A percentile compares a stretch with the other conserved stretches of the same genome.
Evolutionary conservation across 352 stramenopile genomes (phyloP).

Genomic region (Thalassiosira hispida): DNA sequence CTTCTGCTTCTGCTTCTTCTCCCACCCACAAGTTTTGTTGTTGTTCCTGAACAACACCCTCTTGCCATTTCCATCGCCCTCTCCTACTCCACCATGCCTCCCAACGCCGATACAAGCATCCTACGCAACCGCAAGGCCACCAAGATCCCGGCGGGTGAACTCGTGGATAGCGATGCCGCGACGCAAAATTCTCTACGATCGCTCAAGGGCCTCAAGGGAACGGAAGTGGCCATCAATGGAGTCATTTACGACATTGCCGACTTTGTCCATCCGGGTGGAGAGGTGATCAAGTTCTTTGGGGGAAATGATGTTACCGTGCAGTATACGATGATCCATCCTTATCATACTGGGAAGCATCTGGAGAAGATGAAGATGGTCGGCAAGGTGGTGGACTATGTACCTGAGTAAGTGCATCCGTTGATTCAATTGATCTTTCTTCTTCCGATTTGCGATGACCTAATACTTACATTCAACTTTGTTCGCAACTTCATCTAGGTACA

Average conservation of each 20-base stretch:
- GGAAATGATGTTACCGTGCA: constrained; percentile 85
- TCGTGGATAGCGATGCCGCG: constrained; percentile 6
- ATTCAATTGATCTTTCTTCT: constrained; percentile 16
- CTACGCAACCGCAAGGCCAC: constrained; percentile 25
- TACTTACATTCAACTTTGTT: constrained; percentile 2
- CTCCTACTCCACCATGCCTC: constrained; percentile 27
- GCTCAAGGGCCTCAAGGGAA: constrained; percentile 52
- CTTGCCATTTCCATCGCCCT: too few relatives aligned
- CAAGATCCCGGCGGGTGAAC: constrained; percentile 4
- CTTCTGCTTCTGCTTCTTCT: too few relatives aligned
- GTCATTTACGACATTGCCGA: constrained; percentile 77
- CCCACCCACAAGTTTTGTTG: too few relatives aligned
- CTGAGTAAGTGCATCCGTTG: constrained; percentile 67
- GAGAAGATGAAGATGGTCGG: constrained; percentile 83
- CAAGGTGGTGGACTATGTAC: constrained; percentile 62
- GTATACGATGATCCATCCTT: constrained; percentile 86
- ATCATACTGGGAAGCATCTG: constrained; percentile 82
- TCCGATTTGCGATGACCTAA: neutral
- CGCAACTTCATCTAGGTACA: constrained; percentile 60
- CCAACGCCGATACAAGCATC: constrained; percentile 33
- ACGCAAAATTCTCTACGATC: constrained; percentile 28
- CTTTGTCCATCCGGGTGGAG: constrained; percentile 83
- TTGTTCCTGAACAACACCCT: too few relatives aligned
- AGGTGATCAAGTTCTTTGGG: constrained; percentile 81
- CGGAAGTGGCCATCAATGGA: constrained; percentile 78